phyloP scores from a whole-genome alignment of 371 early-diverging fungal species.

The Phascolomyces articulosus region DNA sequence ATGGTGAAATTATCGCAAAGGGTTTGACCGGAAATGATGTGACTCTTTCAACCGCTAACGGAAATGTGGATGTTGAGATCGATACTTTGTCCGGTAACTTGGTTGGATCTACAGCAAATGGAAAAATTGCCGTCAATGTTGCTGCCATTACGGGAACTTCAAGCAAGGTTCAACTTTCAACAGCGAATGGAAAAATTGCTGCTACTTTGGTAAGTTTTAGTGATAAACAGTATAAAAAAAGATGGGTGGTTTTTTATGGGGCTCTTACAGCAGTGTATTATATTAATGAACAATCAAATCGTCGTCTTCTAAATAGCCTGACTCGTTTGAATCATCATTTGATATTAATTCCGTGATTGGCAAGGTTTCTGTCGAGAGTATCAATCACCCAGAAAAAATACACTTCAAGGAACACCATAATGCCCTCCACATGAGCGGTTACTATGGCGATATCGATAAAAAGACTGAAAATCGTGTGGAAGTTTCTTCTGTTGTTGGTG shows the following conservation, averaged over 20 bases:
- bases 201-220: background rate
- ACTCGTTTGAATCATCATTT: background rate
- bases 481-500: no score
- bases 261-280: no score
- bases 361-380: background rate
- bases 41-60: background rate
- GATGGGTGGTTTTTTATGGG: no score
- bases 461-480: background rate
- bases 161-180: background rate
- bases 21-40: background rate
- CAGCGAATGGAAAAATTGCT: background rate
- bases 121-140: background rate
- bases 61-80: background rate
- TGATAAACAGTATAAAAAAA: background rate
- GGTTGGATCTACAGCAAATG: background rate
- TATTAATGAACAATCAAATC: background rate
- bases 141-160: background rate
- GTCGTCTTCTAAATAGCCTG: background rate
- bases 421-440: background rate
- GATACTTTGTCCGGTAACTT: background rate
- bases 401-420: background rate
- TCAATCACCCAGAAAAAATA: background rate
- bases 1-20: background rate
- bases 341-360: background rate
- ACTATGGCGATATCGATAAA: slow-evolving; percentile 4